Base-by-base conservation (phyloP, 306 rosid species). In the Canavalia gladiata region DNA sequence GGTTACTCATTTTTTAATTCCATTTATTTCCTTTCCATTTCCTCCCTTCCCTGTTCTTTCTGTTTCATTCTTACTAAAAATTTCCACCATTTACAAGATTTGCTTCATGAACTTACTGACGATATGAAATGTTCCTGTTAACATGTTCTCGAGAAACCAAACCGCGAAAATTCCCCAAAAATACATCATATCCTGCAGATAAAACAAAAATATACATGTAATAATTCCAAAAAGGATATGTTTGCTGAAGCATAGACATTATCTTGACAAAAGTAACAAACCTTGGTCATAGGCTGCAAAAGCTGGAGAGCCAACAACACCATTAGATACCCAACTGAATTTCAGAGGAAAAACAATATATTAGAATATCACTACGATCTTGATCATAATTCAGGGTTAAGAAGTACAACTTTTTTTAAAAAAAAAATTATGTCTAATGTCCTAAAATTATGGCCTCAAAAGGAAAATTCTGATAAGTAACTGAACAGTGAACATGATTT, bases 251-350 rank as follows among this genome's bases (percentile, higher is more conserved):
- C 71, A 60, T 42, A 66, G 41, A 74, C 7, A 64, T 37, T 37
- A 12, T 68, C 60, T 47, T n/a, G 31, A 51, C 35, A 85, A 84
- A 83, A 52, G 35, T 46, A 77, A 64, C 90, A 68, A 73, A 93
- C 99, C 99, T 93, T 91, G 97, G 82, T 95, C 99, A 57, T 86
- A 95, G 45, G 99, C 99, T 31, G 99, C 97, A 89, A 95, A 95
- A 58, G 99, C 99, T 12, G 97, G 99, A 51, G 99, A 95, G 65
- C 99, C 99, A 82, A 95, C 97, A 75, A 95, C 87, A 66, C 99
- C 99, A 89, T 95, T 95, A 58, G 97, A 92, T 68, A 95, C 95
- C 99, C 99, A 95, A 75, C 99, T 95, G 92, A 72, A 84, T 52
- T 56, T 29, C 71, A 69, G 37, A 28, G 30, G 52, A 28, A 65